phyloP scores from a whole-genome alignment of 2,329 filamentous ascomycete genomes.

The Lecanosticta acicola region DNA sequence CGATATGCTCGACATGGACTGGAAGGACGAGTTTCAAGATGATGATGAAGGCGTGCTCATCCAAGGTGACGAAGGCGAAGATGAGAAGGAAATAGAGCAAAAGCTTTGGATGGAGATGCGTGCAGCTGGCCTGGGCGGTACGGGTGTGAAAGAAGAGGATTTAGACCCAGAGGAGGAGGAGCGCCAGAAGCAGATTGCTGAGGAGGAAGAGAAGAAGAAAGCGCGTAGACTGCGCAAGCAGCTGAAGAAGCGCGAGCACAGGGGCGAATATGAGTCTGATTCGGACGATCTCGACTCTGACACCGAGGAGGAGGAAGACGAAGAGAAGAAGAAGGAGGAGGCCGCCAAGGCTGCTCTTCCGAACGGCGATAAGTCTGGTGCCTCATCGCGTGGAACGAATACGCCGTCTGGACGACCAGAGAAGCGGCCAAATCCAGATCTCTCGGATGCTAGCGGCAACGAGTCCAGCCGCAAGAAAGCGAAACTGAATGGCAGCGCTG shows the following conservation, averaged over 20 bases:
- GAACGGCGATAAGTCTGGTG: conserved; percentile 48
- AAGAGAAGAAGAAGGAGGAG: conserved; percentile 52
- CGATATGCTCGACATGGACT: conserved; percentile 61
- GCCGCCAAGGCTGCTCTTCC: conserved; percentile 44
- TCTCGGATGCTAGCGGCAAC: conserved; percentile 86
- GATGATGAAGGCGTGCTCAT: conserved; percentile 75
- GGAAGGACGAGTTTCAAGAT: conserved; percentile 71
- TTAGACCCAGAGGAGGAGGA: conserved; percentile 62
- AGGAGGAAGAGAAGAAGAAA: conserved; percentile 63
- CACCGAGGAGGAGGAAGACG: conserved; percentile 59
- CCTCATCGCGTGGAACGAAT: conserved; percentile 64
- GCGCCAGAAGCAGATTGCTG: conserved; percentile 61
- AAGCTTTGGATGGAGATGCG: conserved; percentile 72
- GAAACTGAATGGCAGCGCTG: conserved; percentile 34
- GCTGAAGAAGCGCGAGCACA: conserved; percentile 77
- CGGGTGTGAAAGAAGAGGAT: conserved; percentile 47
- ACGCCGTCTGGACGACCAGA: conserved; percentile 56
- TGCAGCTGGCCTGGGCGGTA: conserved; percentile 72
- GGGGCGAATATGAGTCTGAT: conserved; percentile 77
- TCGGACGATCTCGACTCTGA: conserved; percentile 58
- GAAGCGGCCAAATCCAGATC: conserved; percentile 62
- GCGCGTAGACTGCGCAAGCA: conserved; percentile 76
- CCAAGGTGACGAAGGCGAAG: conserved; percentile 75
- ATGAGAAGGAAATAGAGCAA: conserved; percentile 58
- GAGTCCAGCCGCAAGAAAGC: conserved; percentile 76